These are phyloP conservation scores for Millerozyma miso DNA, from an alignment of 805 yeast species.

Conservation along the genomic window DNA sequence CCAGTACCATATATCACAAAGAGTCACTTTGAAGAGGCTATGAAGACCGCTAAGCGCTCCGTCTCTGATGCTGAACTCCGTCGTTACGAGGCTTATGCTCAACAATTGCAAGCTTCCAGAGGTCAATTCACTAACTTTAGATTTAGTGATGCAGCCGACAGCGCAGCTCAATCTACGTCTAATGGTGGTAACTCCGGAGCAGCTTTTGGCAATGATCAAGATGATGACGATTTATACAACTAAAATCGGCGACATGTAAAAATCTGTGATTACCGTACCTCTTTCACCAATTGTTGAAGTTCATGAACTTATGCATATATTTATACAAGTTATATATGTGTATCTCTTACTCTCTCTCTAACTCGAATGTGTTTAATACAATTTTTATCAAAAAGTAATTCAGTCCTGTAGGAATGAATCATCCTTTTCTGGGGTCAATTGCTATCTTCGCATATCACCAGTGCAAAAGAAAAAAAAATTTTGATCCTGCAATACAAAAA, in stretches of 20 bases:
- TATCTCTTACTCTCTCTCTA: not conserved
- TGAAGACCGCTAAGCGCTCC: constrained; percentile 98
- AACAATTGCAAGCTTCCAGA: constrained; percentile 92
- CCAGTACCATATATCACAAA: constrained; percentile 94
- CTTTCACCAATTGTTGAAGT: not conserved
- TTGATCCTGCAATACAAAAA: too few species aligned
- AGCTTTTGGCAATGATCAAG: constrained; percentile 49
- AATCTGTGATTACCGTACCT: not conserved
- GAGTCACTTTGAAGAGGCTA: constrained; percentile 96
- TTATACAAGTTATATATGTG: not conserved
- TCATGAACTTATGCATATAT: not conserved
- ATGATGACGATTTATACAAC: constrained; percentile 64
- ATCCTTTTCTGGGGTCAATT: not conserved
- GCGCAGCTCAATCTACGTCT: constrained; percentile 14
- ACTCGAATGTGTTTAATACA: not conserved
- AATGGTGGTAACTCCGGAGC: constrained; percentile 25
- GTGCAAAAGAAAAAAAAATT: too few species aligned
- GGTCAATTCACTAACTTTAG: constrained; percentile 91
- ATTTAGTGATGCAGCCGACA: constrained; percentile 53
- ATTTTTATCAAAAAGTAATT: not conserved
- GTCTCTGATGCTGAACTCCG: constrained; percentile 96
- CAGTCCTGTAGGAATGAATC: not conserved
- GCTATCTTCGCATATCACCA: not conserved
- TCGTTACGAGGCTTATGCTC: constrained; percentile 97
- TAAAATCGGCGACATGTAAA: not conserved